phyloP scores from a whole-genome alignment of 768 basidiomycete genomes.

The Kwoniella dejecticola region DNA sequence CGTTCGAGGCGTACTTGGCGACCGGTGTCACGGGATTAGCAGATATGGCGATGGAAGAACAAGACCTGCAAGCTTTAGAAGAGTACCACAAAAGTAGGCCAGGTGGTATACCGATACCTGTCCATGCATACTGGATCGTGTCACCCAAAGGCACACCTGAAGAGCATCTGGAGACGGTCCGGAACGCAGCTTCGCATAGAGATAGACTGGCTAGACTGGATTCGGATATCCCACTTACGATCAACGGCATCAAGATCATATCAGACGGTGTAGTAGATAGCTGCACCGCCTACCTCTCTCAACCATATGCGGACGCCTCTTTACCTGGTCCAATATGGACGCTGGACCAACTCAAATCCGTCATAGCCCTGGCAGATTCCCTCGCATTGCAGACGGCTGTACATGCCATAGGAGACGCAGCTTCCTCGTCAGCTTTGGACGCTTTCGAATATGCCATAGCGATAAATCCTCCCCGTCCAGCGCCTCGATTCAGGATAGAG shows the following conservation, averaged over 20 bases:
- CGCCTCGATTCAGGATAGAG: slow-evolving; percentile 25
- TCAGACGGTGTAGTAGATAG: slow-evolving; percentile 34
- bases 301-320: slow-evolving; percentile 26
- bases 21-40: slow-evolving; percentile 28
- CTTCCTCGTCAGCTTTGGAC: slow-evolving; percentile 27
- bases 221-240: slow-evolving; percentile 11
- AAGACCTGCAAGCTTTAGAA: slow-evolving; percentile 29
- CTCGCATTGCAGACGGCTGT: slow-evolving; percentile 29
- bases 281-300: slow-evolving; percentile 29
- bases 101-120: slow-evolving; percentile 22
- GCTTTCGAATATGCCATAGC: slow-evolving; percentile 23
- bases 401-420: slow-evolving; percentile 38
- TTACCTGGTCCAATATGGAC: slow-evolving; percentile 32
- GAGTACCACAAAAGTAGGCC: slow-evolving; percentile 3
- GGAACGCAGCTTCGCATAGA: slow-evolving; percentile 17
- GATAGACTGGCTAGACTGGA: neutral
- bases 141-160: slow-evolving; percentile 10
- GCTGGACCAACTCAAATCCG: slow-evolving; percentile 13
- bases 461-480: slow-evolving; percentile 11
- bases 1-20: slow-evolving; percentile 20
- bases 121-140: slow-evolving; percentile 25
- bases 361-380: slow-evolving; percentile 23
- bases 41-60: slow-evolving; percentile 28
- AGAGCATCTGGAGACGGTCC: slow-evolving; percentile 17
- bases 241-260: slow-evolving; percentile 38